These are phyloP conservation scores for Metschnikowia lachancei DNA, from an alignment of 805 yeast genomes.

Conservation along the genomic window DNA sequence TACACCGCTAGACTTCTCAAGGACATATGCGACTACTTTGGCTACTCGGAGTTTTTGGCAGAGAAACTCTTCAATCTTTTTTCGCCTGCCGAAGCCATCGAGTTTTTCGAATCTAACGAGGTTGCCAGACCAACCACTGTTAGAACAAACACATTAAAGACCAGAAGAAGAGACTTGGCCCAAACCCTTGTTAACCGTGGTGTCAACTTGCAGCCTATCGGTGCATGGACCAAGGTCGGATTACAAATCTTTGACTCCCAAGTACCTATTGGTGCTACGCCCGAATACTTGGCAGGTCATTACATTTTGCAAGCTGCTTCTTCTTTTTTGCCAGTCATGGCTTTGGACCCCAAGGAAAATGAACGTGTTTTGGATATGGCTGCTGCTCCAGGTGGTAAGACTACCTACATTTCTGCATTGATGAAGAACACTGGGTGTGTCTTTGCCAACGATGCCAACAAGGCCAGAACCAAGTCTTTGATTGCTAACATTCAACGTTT, in stretches of 20 bases:
- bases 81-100: constrained; percentile 94
- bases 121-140: constrained; percentile 94
- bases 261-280: constrained; percentile 99
- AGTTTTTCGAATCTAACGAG: constrained; percentile 97
- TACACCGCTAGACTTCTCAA: constrained; percentile 72
- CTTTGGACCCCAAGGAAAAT: constrained; percentile 93
- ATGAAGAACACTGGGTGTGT: constrained; percentile 98
- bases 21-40: constrained; percentile 92
- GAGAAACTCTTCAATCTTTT: constrained; percentile 90
- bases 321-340: constrained; percentile 96
- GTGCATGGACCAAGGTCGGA: constrained; percentile 98
- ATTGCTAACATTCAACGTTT: constrained; percentile 97
- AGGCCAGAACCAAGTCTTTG: constrained; percentile 91
- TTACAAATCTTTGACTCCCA: constrained; percentile 95
- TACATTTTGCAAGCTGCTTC: constrained; percentile 98
- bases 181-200: constrained; percentile 94
- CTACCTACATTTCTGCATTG: constrained; percentile 89
- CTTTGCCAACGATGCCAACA: constrained; percentile 96
- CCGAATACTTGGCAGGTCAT: constrained; percentile 97
- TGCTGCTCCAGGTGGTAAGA: constrained; percentile 99
- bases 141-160: constrained; percentile 93
- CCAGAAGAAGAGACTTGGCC: constrained; percentile 93
- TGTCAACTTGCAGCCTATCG: constrained; percentile 95
- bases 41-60: constrained; percentile 87
- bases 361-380: constrained; percentile 98